These are phyloP conservation scores for Megacollybia platyphylla DNA, from an alignment of 1,284 basidiomycete genomes.

Conservation along the genomic window DNA sequence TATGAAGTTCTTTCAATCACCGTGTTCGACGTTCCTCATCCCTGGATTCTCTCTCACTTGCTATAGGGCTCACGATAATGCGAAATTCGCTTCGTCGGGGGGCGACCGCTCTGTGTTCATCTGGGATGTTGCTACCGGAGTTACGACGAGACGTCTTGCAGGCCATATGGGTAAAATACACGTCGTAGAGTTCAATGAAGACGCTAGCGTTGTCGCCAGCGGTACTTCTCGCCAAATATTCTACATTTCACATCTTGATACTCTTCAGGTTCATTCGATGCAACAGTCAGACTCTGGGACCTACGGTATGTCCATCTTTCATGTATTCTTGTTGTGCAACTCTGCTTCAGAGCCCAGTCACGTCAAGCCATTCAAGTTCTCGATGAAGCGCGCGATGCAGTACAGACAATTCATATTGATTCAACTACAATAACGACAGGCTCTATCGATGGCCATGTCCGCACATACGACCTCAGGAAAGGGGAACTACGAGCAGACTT, in stretches of 20 bases:
- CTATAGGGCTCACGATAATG: conserved; percentile 80
- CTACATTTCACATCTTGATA: neutral
- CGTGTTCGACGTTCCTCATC: conserved; percentile 44
- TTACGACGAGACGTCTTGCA: conserved; percentile 68
- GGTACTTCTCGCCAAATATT: conserved; percentile 33
- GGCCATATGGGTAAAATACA: conserved; percentile 90
- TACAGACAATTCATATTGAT: conserved; percentile 68
- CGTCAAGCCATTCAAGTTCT: conserved; percentile 84
- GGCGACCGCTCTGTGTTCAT: conserved; percentile 87
- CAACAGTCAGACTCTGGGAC: conserved; percentile 85
- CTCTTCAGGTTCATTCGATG: conserved; percentile 69
- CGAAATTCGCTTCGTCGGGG: conserved; percentile 86
- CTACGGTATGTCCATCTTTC: conserved; percentile 39
- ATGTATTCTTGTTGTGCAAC: neutral
- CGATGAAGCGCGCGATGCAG: conserved; percentile 82
- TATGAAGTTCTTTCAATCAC: conserved; percentile 88
- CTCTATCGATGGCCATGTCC: conserved; percentile 83
- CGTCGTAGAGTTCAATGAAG: conserved; percentile 80
- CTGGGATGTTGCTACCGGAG: conserved; percentile 90
- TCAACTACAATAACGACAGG: conserved; percentile 64
- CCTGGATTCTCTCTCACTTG: conserved; percentile 3
- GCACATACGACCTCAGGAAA: conserved; percentile 89
- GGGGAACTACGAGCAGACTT: conserved; percentile 84
- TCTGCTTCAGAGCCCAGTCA: conserved; percentile 48
- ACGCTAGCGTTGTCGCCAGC: conserved; percentile 76